A percentile compares a stretch with the other conserved stretches of the same genome.
Conservation (phyloP, 176 grass and related monocot species). For the Elaeis guineensis region DNA sequence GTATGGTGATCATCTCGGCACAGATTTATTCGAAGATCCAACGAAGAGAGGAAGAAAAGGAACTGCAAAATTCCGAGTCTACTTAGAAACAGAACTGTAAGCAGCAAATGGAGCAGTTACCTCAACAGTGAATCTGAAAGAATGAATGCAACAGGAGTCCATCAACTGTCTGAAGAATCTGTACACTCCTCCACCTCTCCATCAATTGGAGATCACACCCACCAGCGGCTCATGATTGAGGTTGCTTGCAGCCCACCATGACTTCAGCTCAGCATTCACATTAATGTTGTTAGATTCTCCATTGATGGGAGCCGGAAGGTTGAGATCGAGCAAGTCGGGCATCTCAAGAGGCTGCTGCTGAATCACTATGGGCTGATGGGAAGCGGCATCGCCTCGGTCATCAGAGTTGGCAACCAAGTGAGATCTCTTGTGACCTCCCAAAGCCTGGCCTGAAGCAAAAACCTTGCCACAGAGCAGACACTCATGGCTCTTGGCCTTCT, state of each 20-base stretch:
- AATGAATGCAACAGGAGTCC: neutral
- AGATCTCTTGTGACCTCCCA: conserved; percentile 36
- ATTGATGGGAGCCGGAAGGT: neutral
- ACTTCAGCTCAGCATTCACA: neutral
- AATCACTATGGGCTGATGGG: too few species aligned
- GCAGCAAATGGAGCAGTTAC: too few species aligned
- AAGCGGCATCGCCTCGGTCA: neutral
- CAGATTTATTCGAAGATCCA: too few species aligned
- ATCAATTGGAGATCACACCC: neutral
- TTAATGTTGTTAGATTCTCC: neutral
- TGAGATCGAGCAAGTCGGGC: conserved; percentile 3
- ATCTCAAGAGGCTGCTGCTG: neutral
- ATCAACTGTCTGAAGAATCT: conserved; percentile 2
- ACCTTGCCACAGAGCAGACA: conserved; percentile 34
- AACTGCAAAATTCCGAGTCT: too few species aligned
- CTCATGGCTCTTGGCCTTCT: conserved; percentile 8
- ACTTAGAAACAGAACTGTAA: too few species aligned
- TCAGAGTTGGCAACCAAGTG: conserved; percentile 5
- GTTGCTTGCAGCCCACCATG: conserved; percentile 1
- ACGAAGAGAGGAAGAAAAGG: too few species aligned
- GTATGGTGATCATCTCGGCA: too few species aligned
- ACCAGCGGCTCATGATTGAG: neutral
- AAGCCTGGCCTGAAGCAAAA: conserved; percentile 14
- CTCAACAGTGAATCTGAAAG: too few species aligned
- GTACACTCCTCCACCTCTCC: neutral